Base-by-base conservation (phyloP, 208 protist genomes). In the Wallacemonas sp. region DNA sequence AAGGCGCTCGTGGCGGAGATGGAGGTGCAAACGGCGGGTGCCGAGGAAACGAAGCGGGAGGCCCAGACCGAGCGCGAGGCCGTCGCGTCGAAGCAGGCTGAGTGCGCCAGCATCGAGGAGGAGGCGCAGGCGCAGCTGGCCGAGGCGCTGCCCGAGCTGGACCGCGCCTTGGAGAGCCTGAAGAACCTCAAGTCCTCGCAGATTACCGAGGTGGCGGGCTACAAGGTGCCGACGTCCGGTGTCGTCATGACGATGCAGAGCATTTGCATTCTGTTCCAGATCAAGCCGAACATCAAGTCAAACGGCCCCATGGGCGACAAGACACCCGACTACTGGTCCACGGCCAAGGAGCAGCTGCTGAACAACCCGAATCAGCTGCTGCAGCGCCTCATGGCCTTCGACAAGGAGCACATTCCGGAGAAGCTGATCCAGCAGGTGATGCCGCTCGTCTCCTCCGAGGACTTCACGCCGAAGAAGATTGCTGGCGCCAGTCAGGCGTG, bases 221-320 rank as follows among this genome's bases (percentile, higher is more conserved):
- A 99, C 82, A 93, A 96, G 69, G 87, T 86, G 8, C 98, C 98
- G 1, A 98, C 98, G 7, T 70, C 81, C 1, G 97, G 97, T 72
- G 98, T 99, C 0, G 86, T 98, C 38, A 92, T 99, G 81, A 98
- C 98, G 12, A 97, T 99, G 93, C 94, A 99, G 72, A 97, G 98
- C 10, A 98, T 99, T 62, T 99, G 97, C 77, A 98, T 99, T 69
- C 82, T 99, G 65, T 97, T 97, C 65, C 96, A 98, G 69, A 97
- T 99, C 36, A 96, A 97, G 70, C 87, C 98, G 18, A 84, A 97
- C 44, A 97, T 99, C 86, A 87, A 97, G 49, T 89, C 95, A 12
- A 87, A 93, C 32, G 98, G 86, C 72, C 92, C 98, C 25, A 96
- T 99, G 89, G 90, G 94, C 61, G 87, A 97, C 49, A 95, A 98